Base-by-base conservation (phyloP, 2,329 filamentous ascomycete species). In the Talaromyces amestolkiae region DNA sequence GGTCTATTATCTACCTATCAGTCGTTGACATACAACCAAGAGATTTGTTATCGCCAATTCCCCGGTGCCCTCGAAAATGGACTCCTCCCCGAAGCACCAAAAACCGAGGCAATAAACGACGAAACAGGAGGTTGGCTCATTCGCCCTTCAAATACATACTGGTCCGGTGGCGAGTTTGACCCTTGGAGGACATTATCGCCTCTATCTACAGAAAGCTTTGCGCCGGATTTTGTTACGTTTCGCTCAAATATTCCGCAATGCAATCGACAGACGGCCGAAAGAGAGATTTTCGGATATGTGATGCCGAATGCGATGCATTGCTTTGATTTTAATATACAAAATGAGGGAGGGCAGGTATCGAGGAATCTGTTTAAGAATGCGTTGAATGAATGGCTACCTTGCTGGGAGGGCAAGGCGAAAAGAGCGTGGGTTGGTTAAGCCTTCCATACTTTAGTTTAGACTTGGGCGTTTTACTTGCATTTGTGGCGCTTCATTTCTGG, bases 141-240 rank as follows among this genome's bases (percentile, higher is more conserved):
- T 63, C 80, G 82, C 1, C 83, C 83, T 11, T 82, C 81, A 10
- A 84, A 85, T 66, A 76, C 78, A 1, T 85, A 81, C 74, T 85
- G 81, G 76, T 80, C 75, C 58, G 80, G 76, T 27, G 82, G 83
- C 4, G 78, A 85, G 63, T 84, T 80, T 67, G 83, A 86, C 65
- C 83, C 83, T 3, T 86, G 83, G 84, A 75, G 81, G 22, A 79
- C 81, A 0, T 72, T 84, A 2, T 81, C 78, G 0, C 76, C 79
- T 0, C 74, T 84, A 0, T 80, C 78, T 2, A 74, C 69, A 0
- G 79, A 83, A 65, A 62, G 68, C 0, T 78, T 77, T 47, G 79
- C 80, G 3, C 82, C 82, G 3, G 71, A 69, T 3, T 66, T 60
- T 58, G 70, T 81, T 17, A 68, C 67, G 0, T 68, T 79, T 7